Evolutionary conservation across 257 asterid genomes (phyloP).

Genomic region (Solanum habrochaites): DNA sequence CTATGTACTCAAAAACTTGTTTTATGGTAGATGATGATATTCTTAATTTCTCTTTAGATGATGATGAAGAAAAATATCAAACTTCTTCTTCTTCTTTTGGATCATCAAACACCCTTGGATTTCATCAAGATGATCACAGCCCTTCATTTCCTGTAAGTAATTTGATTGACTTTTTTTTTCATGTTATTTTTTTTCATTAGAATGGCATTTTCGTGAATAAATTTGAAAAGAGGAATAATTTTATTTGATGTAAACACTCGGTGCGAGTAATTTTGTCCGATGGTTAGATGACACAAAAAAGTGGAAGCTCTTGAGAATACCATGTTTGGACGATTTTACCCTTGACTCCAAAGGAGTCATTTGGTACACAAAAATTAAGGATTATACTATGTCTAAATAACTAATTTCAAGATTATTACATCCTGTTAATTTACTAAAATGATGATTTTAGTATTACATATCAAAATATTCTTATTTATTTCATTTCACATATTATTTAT

Average conservation of each 20-base stretch:
- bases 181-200: not conserved
- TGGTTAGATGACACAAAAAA: no score
- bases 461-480: no score
- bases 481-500: no score
- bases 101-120: constrained; percentile 6
- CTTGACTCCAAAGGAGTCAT: no score
- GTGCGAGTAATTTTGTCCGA: no score
- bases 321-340: no score
- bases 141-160: constrained; percentile 18
- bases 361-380: no score
- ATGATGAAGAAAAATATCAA: constrained; percentile 6
- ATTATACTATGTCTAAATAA: no score
- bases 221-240: not conserved
- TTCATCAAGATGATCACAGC: not conserved
- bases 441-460: no score
- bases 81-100: constrained; percentile 2
- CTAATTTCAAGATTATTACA: no score
- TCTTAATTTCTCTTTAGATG: constrained; percentile 53
- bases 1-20: constrained; percentile 21
- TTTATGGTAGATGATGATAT: constrained; percentile 44
- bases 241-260: no score
- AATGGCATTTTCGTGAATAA: constrained; percentile 8
- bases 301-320: no score
- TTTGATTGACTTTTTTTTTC: not conserved
- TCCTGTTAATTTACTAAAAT: not conserved